Evolutionary conservation across 2,329 filamentous ascomycete genomes (phyloP).

Genomic region (Fusarium robinianum): DNA sequence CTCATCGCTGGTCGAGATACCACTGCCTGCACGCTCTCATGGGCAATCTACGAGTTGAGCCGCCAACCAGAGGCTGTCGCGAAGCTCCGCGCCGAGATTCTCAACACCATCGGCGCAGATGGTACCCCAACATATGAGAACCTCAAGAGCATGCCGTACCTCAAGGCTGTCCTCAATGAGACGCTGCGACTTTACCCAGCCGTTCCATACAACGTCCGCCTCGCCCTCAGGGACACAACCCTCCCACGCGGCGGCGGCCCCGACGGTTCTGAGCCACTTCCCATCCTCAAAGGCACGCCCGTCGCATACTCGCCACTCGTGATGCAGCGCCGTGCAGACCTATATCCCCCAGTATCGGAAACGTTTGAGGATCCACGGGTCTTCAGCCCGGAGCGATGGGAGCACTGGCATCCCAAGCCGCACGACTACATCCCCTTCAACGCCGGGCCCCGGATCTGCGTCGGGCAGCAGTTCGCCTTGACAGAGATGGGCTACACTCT

Average conservation of each 20-base stretch:
- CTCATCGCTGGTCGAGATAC: slow-evolving; percentile 87
- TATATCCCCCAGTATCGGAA: slow-evolving; percentile 59
- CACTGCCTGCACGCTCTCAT: slow-evolving; percentile 79
- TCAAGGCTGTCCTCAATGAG: slow-evolving; percentile 75
- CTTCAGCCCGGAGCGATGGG: slow-evolving; percentile 72
- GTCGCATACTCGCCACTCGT: slow-evolving; percentile 70
- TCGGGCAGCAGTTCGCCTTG: slow-evolving; percentile 81
- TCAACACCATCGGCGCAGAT: slow-evolving; percentile 65
- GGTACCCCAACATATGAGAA: slow-evolving; percentile 73
- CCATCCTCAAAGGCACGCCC: slow-evolving; percentile 66
- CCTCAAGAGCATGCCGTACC: slow-evolving; percentile 86
- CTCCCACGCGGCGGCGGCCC: slow-evolving; percentile 73
- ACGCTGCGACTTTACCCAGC: slow-evolving; percentile 76
- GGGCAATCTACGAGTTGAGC: slow-evolving; percentile 81
- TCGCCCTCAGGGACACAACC: slow-evolving; percentile 72
- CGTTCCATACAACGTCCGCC: slow-evolving; percentile 79
- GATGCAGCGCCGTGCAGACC: slow-evolving; percentile 72
- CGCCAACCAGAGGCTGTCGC: slow-evolving; percentile 68
- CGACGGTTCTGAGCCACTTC: slow-evolving; percentile 64
- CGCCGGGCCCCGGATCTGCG: slow-evolving; percentile 73
- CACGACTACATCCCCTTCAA: slow-evolving; percentile 80
- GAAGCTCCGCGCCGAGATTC: slow-evolving; percentile 75
- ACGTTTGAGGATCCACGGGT: slow-evolving; percentile 51
- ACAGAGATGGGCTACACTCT: slow-evolving; percentile 77
- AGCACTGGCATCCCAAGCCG: slow-evolving; percentile 62